These are phyloP conservation scores for Theobroma cacao DNA, from an alignment of 345 rosid species.

Conservation along the genomic window DNA sequence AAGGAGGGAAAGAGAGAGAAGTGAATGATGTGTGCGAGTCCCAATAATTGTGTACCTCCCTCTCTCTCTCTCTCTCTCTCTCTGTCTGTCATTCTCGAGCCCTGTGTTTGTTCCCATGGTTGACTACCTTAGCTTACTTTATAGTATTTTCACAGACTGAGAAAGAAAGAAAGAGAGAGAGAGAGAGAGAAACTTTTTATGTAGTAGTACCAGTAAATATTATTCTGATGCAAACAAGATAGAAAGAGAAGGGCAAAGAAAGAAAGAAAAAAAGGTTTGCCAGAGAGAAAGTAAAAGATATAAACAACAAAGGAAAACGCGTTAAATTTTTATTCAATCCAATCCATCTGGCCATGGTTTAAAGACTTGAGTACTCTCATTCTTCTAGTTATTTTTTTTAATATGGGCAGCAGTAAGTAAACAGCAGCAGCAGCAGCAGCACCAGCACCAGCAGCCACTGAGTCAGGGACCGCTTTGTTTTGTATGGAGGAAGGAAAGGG, in stretches of 20 bases:
- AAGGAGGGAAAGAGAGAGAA: neutral
- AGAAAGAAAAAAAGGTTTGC: neutral
- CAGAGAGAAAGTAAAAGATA: neutral
- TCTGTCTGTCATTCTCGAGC: slow-evolving; percentile 33
- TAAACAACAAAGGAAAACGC: neutral
- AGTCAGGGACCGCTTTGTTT: neutral
- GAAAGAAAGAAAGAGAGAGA: too few species aligned
- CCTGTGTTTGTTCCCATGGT: slow-evolving; percentile 36
- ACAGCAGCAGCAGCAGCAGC: neutral
- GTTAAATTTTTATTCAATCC: neutral
- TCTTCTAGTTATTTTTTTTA: too few species aligned
- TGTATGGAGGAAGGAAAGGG: too few species aligned
- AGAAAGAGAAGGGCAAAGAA: neutral
- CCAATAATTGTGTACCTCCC: slow-evolving; percentile 13
- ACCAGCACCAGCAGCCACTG: neutral
- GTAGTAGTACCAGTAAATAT: neutral
- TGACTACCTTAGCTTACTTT: slow-evolving; percentile 11
- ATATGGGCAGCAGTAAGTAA: too few species aligned
- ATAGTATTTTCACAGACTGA: neutral
- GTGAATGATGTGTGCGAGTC: slow-evolving; percentile 17
- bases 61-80: slow-evolving; percentile 5
- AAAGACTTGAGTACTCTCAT: too few species aligned
- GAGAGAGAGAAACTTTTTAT: neutral
- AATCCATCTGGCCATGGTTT: neutral
- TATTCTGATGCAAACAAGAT: neutral